phyloP scores from a whole-genome alignment of 139 green algal genomes.

The Closterium sp. region DNA sequence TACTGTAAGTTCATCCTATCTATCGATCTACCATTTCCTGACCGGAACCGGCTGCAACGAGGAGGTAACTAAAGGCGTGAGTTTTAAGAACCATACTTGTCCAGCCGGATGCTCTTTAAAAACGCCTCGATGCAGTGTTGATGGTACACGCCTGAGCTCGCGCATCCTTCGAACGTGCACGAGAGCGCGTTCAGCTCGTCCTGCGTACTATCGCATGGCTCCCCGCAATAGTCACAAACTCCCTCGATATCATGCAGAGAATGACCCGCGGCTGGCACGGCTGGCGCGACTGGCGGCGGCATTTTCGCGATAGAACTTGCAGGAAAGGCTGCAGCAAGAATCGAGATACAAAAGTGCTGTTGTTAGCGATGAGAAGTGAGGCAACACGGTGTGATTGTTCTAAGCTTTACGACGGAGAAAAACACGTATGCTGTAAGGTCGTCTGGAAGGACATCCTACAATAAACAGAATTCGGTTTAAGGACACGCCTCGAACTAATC shows the following conservation, averaged over 20 bases:
- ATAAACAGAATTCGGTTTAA: background rate
- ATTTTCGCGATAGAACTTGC: background rate
- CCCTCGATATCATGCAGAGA: slow-evolving; percentile 43
- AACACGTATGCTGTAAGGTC: background rate
- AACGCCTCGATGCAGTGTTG: slow-evolving; percentile 87
- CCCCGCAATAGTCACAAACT: slow-evolving; percentile 75
- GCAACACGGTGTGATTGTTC: background rate
- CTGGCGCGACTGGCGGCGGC: background rate
- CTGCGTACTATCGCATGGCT: slow-evolving; percentile 62
- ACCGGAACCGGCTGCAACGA: background rate
- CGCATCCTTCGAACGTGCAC: slow-evolving; percentile 78
- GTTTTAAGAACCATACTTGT: slow-evolving; percentile 61
- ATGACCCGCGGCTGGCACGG: background rate
- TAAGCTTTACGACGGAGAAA: background rate
- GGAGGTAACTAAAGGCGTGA: background rate
- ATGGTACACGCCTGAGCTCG: slow-evolving; percentile 69
- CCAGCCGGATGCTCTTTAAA: slow-evolving; percentile 65
- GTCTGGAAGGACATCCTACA: background rate
- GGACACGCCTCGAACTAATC: background rate
- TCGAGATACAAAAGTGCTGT: background rate
- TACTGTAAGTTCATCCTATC: no score
- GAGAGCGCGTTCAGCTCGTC: slow-evolving; percentile 77
- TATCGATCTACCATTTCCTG: background rate
- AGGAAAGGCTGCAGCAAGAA: background rate
- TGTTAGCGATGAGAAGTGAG: background rate